A percentile compares a stretch with the other conserved stretches of the same genome.
Conservation (phyloP, 2,329 filamentous ascomycete species). For the Aspergillus phoenicis region DNA sequence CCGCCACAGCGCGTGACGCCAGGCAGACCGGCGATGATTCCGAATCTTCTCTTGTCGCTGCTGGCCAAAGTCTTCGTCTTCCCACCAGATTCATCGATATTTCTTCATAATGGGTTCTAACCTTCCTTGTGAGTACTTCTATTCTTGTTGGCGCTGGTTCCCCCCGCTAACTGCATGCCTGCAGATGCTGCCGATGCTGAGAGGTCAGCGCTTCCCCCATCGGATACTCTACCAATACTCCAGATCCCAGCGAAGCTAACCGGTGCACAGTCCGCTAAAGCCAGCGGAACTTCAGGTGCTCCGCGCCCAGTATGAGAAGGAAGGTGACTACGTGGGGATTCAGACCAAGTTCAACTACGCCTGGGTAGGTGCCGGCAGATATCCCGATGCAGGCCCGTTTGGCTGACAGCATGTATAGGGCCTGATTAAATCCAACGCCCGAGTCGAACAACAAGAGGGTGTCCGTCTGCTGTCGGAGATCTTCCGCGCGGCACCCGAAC, state of each 20-base stretch:
- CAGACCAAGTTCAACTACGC: constrained; percentile 99
- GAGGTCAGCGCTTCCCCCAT: constrained; percentile 58
- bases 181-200: constrained; percentile 96
- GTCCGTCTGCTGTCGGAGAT: constrained; percentile 94
- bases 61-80: background rate
- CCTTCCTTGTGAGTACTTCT: constrained; percentile 51
- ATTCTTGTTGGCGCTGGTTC: background rate
- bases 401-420: constrained; percentile 59
- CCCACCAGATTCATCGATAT: background rate
- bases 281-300: constrained; percentile 90
- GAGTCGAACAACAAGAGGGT: constrained; percentile 88
- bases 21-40: constrained; percentile 15
- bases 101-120: constrained; percentile 46
- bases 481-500: constrained; percentile 89
- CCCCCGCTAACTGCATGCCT: constrained; percentile 4
- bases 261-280: constrained; percentile 72
- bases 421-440: constrained; percentile 86
- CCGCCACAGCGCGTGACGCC: constrained; percentile 40
- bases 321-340: constrained; percentile 93
- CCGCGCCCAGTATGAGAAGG: constrained; percentile 92
- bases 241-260: constrained; percentile 15
- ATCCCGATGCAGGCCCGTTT: background rate
- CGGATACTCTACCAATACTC: constrained; percentile 10
- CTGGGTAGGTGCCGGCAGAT: constrained; percentile 66
- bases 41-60: background rate